Evolutionary conservation across 2,329 filamentous ascomycete genomes (phyloP), one percentile per base, ranked within the genome.

Genomic region (Graphiopsis chlorocephala): DNA sequence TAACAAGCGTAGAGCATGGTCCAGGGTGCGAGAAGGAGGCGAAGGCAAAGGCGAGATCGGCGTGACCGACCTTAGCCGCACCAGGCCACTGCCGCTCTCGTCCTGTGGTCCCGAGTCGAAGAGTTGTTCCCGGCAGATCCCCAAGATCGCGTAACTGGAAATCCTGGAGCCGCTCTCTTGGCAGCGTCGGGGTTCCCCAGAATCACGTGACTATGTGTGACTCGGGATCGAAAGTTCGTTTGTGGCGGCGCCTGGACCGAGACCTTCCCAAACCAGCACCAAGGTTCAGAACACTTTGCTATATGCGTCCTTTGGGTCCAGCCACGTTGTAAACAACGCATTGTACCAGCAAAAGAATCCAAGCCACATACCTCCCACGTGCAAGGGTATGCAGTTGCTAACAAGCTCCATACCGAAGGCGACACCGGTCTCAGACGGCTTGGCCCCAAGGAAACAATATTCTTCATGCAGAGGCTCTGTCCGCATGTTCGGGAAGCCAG

Each of bases 211-310:
- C 28, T n/a, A 4, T 17, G 23, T 29, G 12, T 31, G 38, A 45
- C n/a, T 45, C 38, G 38, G 38, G 38, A n/a, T 10, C 28, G n/a
- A 31, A 53, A 28, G 26, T 53, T 53, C 17, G 17, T 31, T 2
- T 12, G 50, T 53, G 50, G 50, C 55, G 38, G 26, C 35, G 38
- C 35, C 57, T 31, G 38, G 45, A 23, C 38, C 42, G 12, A 47
- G 20, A 60, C 28, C 23, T 47, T 28, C 57, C 57, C 14, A 60
- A 60, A 48, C 42, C 57, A 45, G 57, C 12, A 45, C n/a, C 57
- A 60, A 47, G 29, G 57, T 60, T 58, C 35, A 10, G 25, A 29
- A 3, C 4, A 29, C 2, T 33, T 60, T 29, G 42, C 45, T 35
- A 23, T 31, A 23, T 60, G 28, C 20, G 26, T 23, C 17, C 31